Evolutionary conservation across 345 rosid genomes (phyloP).

Genomic region (Populus ilicifolia): DNA sequence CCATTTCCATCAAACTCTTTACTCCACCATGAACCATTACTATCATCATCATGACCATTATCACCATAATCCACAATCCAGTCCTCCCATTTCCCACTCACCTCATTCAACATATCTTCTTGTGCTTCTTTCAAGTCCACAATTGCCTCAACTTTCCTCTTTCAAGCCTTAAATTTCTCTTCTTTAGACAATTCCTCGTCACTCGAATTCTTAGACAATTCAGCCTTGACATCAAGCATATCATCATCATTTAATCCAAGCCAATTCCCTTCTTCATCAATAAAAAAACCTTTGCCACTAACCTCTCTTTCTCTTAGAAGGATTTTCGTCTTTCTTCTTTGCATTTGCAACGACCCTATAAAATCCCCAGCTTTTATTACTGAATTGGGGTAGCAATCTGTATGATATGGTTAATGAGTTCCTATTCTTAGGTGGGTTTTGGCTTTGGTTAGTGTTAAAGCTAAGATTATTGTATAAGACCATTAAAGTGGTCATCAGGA

Average conservation of each 20-base stretch:
- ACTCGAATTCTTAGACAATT: constrained; percentile 21
- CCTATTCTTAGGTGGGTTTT: constrained; percentile 9
- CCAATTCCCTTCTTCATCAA: constrained; percentile 87
- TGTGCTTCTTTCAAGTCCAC: constrained; percentile 85
- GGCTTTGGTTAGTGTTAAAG: constrained; percentile 30
- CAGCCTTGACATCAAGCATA: constrained; percentile 38
- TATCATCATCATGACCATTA: background rate
- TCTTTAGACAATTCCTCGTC: constrained; percentile 46
- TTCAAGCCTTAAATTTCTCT: constrained; percentile 85
- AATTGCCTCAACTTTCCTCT: constrained; percentile 86
- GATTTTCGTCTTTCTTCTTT: constrained; percentile 22
- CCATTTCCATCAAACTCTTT: constrained; percentile 38
- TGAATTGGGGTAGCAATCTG: constrained; percentile 17
- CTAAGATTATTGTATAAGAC: constrained; percentile 44
- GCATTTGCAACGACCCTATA: constrained; percentile 48
- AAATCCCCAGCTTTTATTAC: constrained; percentile 28
- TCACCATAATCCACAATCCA: constrained; percentile 62
- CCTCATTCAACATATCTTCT: constrained; percentile 63
- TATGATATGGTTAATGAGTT: background rate
- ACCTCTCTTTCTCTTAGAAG: constrained; percentile 40
- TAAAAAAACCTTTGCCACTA: constrained; percentile 89
- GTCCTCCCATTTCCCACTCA: constrained; percentile 87
- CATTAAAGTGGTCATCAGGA: constrained; percentile 68
- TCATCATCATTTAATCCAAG: constrained; percentile 66
- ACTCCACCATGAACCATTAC: constrained; percentile 44